These are phyloP conservation scores for Elongisporangium prolatum DNA, from an alignment of 352 stramenopile species.

Conservation along the genomic window DNA sequence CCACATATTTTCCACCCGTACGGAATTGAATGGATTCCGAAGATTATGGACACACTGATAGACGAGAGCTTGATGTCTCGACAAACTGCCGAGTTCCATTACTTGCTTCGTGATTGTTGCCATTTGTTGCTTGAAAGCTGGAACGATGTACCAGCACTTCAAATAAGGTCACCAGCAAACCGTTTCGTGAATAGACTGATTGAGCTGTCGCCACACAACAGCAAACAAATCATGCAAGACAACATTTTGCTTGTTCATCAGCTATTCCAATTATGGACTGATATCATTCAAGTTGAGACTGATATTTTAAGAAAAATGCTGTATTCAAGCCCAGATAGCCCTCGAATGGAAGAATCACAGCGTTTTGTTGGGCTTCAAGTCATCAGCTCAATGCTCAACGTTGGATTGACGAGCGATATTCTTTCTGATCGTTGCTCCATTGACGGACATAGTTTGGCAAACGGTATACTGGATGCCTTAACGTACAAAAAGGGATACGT, in stretches of 20 bases:
- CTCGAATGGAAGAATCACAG: constrained; percentile 32
- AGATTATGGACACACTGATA: constrained; percentile 49
- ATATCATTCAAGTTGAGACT: constrained; percentile 32
- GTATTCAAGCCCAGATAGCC: constrained; percentile 28
- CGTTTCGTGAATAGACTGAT: constrained; percentile 59
- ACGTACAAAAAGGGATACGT: constrained; percentile 38
- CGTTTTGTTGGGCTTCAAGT: constrained; percentile 54
- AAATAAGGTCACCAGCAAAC: constrained; percentile 15
- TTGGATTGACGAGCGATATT: constrained; percentile 22
- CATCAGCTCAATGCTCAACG: constrained; percentile 51
- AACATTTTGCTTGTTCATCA: constrained; percentile 57
- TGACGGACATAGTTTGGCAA: constrained; percentile 25
- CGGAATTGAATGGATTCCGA: constrained; percentile 37
- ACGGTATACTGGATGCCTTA: constrained; percentile 47
- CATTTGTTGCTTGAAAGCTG: constrained; percentile 47
- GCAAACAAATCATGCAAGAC: constrained; percentile 54
- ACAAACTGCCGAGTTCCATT: constrained; percentile 51
- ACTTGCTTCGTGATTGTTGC: constrained; percentile 74
- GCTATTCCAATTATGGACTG: constrained; percentile 57
- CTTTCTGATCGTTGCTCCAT: constrained; percentile 10
- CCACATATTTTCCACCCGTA: constrained; percentile 54
- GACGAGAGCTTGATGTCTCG: constrained; percentile 31
- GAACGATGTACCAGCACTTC: constrained; percentile 26
- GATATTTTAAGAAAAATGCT: constrained; percentile 32
- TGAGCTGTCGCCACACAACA: constrained; percentile 45